Percentiles rank a stretch among this genome's conserved stretches.
Conservation (phyloP, 2,329 filamentous ascomycete genomes). For the Cytospora piceae region DNA sequence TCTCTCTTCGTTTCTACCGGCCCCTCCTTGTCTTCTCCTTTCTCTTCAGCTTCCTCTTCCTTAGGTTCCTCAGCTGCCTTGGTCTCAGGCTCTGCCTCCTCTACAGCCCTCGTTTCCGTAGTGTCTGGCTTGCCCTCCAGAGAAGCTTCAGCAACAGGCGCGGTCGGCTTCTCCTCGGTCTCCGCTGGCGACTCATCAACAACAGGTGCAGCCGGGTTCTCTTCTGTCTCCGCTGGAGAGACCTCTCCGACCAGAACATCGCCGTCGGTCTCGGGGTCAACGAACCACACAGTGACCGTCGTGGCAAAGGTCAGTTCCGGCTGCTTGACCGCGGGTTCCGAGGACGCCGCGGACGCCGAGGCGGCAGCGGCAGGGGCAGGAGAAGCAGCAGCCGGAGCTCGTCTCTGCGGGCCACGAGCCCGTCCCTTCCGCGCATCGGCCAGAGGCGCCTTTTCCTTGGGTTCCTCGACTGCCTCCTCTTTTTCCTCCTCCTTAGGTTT, state of each 20-base stretch:
- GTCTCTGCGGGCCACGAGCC: constrained; percentile 78
- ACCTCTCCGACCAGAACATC: constrained; percentile 42
- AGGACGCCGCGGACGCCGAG: constrained; percentile 40
- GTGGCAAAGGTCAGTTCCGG: constrained; percentile 52
- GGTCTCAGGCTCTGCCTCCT: constrained; percentile 18
- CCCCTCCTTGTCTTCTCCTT: constrained; percentile 23
- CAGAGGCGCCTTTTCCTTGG: constrained; percentile 76
- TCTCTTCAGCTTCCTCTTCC: constrained; percentile 33
- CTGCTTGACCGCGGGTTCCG: constrained; percentile 35
- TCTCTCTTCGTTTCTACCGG: constrained; percentile 26
- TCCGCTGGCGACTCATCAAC: background rate
- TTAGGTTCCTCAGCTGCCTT: constrained; percentile 13
- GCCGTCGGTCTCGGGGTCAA: constrained; percentile 54
- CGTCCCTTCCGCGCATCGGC: constrained; percentile 87
- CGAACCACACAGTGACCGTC: constrained; percentile 55
- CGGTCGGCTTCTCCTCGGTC: constrained; percentile 12
- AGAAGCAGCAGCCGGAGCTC: constrained; percentile 43
- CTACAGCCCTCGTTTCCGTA: constrained; percentile 1
- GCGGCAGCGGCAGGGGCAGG: constrained; percentile 40
- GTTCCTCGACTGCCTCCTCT: constrained; percentile 58
- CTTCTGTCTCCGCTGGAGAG: constrained; percentile 8
- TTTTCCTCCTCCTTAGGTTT: constrained; percentile 67
- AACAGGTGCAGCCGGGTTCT: constrained; percentile 24
- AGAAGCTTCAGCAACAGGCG: constrained; percentile 19
- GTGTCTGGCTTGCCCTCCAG: constrained; percentile 9